These are phyloP conservation scores for Leptodermis oblonga DNA, from an alignment of 257 asterid species.

Conservation along the genomic window DNA sequence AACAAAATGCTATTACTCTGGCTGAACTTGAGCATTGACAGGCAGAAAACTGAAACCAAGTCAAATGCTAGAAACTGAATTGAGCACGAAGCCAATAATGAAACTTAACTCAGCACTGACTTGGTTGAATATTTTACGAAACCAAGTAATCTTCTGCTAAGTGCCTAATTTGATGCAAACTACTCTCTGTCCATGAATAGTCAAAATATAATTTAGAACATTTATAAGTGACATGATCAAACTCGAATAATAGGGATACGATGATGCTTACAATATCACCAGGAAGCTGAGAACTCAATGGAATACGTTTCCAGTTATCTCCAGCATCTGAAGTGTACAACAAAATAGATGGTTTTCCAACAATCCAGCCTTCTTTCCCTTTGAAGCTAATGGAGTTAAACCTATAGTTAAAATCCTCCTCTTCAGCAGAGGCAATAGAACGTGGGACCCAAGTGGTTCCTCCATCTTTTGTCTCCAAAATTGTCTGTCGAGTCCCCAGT, in stretches of 20 bases:
- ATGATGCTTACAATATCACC: constrained; percentile 73
- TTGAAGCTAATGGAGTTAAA: constrained; percentile 88
- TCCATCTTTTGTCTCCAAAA: constrained; percentile 92
- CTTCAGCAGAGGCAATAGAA: constrained; percentile 88
- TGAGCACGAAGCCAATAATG: not conserved
- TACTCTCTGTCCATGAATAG: not conserved
- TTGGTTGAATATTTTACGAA: too few relatives aligned
- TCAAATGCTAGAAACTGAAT: not conserved
- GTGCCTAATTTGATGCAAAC: not conserved
- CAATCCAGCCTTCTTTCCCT: constrained; percentile 97
- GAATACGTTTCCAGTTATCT: constrained; percentile 75
- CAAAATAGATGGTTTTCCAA: constrained; percentile 89
- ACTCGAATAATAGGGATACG: too few relatives aligned
- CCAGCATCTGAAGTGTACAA: constrained; percentile 88
- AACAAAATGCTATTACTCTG: not conserved
- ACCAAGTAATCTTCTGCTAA: not conserved
- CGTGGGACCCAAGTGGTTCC: constrained; percentile 84
- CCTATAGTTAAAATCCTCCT: constrained; percentile 91
- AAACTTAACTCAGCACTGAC: not conserved
- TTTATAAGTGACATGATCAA: not conserved
- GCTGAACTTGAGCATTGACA: too few relatives aligned
- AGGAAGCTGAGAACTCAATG: constrained; percentile 90
- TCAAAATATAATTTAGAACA: not conserved
- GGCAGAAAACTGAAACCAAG: not conserved
- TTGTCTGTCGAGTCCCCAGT: constrained; percentile 85